Conservation (phyloP, 495 filamentous ascomycete species). For the Entonaema liquescens region DNA sequence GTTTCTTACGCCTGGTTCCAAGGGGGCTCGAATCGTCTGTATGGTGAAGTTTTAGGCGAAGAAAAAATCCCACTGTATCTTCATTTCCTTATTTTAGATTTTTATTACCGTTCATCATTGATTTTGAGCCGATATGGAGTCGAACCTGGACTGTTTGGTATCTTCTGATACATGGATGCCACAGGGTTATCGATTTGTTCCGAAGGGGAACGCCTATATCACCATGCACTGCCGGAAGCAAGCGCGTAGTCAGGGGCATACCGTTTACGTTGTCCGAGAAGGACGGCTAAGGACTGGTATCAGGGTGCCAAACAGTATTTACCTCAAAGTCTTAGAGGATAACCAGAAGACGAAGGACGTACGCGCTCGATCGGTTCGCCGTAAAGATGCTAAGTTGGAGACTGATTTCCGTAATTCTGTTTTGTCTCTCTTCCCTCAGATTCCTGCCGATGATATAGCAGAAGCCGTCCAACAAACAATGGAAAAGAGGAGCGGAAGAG, state of each 20-base stretch:
- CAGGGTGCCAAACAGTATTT: slow-evolving; percentile 48
- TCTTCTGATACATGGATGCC: slow-evolving; percentile 38
- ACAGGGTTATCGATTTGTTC: slow-evolving; percentile 48
- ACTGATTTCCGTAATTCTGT: slow-evolving; percentile 41
- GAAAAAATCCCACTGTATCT: background rate
- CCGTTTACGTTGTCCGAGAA: slow-evolving; percentile 49
- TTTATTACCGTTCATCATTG: background rate
- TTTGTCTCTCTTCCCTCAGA: slow-evolving; percentile 42
- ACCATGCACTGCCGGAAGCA: slow-evolving; percentile 50
- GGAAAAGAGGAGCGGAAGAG: slow-evolving; percentile 46
- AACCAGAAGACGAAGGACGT: slow-evolving; percentile 39
- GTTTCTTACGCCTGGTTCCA: no score
- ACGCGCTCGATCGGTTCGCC: slow-evolving; percentile 40
- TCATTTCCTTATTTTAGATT: background rate
- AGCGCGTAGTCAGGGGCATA: slow-evolving; percentile 41
- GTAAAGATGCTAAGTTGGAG: slow-evolving; percentile 43
- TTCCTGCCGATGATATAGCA: slow-evolving; percentile 36
- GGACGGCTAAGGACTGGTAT: slow-evolving; percentile 45
- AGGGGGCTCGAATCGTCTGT: no score
- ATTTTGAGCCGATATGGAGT: background rate
- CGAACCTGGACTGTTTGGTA: slow-evolving; percentile 16
- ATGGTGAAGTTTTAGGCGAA: no score
- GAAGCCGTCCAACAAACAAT: slow-evolving; percentile 42
- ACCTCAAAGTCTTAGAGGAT: slow-evolving; percentile 36
- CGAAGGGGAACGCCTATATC: slow-evolving; percentile 51